Percentiles rank a stretch among this genome's conserved stretches.
These are phyloP conservation scores for Barnettozyma californica DNA, from an alignment of 805 yeast species.

Conservation along the genomic window DNA sequence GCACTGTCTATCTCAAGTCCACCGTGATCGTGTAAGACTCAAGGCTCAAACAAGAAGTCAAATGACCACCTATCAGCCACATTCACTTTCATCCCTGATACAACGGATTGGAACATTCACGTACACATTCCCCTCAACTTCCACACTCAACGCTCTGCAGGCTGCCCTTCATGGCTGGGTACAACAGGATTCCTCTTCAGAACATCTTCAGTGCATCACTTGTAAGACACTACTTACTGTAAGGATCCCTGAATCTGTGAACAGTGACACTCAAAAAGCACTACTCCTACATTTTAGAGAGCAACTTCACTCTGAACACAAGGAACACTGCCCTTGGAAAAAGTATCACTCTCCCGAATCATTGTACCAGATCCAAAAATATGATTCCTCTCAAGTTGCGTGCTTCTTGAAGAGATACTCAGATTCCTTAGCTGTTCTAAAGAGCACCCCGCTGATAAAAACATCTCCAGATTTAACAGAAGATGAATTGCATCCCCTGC, in stretches of 20 bases:
- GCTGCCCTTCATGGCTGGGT: constrained; percentile 1
- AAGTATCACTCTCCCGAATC: not conserved
- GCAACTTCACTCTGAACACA: not conserved
- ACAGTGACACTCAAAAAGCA: not conserved
- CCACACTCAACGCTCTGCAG: not conserved
- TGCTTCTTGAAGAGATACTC: not conserved
- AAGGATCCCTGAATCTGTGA: not conserved
- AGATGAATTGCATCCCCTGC: not conserved
- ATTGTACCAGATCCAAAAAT: not conserved
- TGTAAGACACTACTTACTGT: not conserved
- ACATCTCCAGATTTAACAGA: not conserved
- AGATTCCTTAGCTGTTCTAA: not conserved
- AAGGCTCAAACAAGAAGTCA: not conserved
- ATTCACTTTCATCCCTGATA: not conserved
- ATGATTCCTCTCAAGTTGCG: not conserved
- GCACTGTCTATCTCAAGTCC: too few relatives aligned
- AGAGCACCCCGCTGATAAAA: not conserved
- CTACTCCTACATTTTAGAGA: not conserved
- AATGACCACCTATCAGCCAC: not conserved
- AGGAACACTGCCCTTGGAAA: constrained; percentile 5
- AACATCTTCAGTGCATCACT: not conserved
- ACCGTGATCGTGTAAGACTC: not conserved
- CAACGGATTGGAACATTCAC: not conserved
- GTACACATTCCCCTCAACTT: not conserved
- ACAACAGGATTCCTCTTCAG: not conserved